These are phyloP conservation scores for Trametes coccinea DNA, from an alignment of 768 basidiomycete species.

Conservation along the genomic window DNA sequence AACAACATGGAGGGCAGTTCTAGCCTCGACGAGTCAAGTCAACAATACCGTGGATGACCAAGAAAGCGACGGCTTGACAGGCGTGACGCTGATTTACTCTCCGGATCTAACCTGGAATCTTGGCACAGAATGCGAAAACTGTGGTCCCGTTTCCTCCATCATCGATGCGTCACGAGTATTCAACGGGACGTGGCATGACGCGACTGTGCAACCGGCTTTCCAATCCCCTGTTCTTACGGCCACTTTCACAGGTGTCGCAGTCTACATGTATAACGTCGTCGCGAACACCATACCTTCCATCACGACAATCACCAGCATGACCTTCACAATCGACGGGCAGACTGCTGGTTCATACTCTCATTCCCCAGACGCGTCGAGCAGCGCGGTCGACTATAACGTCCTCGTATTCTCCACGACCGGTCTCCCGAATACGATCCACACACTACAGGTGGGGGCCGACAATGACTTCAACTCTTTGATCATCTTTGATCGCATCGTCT, in stretches of 20 bases:
- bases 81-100: too few relatives aligned
- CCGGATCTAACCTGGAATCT: too few relatives aligned
- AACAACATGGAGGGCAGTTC: too few relatives aligned
- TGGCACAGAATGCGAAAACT: too few relatives aligned
- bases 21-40: too few relatives aligned
- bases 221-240: not conserved
- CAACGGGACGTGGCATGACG: conserved; percentile 20
- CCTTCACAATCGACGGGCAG: conserved; percentile 7
- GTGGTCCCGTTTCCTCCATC: not conserved
- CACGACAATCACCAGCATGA: conserved; percentile 13
- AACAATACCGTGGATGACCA: too few relatives aligned
- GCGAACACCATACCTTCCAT: not conserved
- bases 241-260: conserved; percentile 5
- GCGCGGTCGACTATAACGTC: conserved; percentile 3
- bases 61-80: too few relatives aligned
- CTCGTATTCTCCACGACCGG: not conserved
- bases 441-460: not conserved
- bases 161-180: not conserved
- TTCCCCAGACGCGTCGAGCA: not conserved
- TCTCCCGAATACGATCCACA: conserved; percentile 2
- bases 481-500: conserved; percentile 10
- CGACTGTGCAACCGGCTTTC: not conserved
- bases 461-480: not conserved
- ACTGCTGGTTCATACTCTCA: conserved; percentile 4
- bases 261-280: conserved; percentile 17